Conservation (phyloP, 2,329 filamentous ascomycete genomes). For the Sclerotinia trifoliorum region DNA sequence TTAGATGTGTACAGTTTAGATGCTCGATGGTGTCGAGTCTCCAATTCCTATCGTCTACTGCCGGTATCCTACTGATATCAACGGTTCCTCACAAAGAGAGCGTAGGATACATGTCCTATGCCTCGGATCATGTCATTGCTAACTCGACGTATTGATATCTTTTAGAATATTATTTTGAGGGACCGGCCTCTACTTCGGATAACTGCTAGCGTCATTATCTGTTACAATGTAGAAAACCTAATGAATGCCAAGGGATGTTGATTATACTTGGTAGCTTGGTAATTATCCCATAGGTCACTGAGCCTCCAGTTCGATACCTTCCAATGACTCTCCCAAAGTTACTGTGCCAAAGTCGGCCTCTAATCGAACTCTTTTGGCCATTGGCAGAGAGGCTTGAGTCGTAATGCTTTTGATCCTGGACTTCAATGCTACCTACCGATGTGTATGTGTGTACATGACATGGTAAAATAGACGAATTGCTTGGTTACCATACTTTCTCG, state of each 20-base stretch:
- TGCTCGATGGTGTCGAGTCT: background rate
- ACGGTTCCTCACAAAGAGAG: no score
- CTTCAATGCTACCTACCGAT: background rate
- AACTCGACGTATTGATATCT: background rate
- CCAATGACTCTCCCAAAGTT: background rate
- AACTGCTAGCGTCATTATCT: no score
- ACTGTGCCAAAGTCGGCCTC: background rate
- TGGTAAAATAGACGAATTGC: background rate
- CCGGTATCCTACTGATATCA: background rate
- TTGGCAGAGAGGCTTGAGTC: background rate
- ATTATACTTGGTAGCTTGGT: background rate
- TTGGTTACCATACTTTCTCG: background rate
- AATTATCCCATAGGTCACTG: background rate
- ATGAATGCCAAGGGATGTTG: background rate
- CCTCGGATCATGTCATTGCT: background rate
- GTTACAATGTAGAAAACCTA: background rate
- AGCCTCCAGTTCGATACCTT: background rate
- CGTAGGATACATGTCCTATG: no score
- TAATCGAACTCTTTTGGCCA: no score
- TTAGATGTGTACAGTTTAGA: background rate
- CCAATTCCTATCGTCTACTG: background rate
- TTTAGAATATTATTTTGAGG: no score
- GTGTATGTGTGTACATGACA: conserved; percentile 3
- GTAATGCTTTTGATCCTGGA: background rate
- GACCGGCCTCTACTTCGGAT: no score